Evolutionary conservation across 2,329 filamentous ascomycete species (phyloP).

Genomic region (Botrytis pseudocinerea): DNA sequence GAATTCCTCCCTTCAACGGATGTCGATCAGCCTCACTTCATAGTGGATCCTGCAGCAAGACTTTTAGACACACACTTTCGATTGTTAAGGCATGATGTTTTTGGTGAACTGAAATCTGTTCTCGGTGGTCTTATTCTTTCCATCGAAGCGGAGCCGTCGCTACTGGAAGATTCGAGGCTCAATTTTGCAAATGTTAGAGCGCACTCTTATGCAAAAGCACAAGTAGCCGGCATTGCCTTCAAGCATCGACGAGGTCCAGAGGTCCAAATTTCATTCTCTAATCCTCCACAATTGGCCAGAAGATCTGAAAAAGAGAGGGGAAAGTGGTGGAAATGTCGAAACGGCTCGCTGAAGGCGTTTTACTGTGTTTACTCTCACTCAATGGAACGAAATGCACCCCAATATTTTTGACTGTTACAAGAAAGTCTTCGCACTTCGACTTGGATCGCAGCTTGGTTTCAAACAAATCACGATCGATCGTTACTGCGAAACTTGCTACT

Average conservation of each 20-base stretch:
- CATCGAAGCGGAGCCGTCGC: conserved; percentile 27
- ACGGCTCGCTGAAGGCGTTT: not conserved
- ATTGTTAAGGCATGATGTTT: conserved; percentile 38
- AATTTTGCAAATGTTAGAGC: conserved; percentile 24
- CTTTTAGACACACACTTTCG: conserved; percentile 33
- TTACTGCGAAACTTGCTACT: not conserved
- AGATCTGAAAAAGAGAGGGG: not conserved
- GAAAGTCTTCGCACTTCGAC: not conserved
- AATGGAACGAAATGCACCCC: not conserved
- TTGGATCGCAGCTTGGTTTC: not conserved
- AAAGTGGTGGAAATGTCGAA: not conserved
- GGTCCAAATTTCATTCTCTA: not conserved
- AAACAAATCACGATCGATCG: not conserved
- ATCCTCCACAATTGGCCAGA: not conserved
- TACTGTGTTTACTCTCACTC: not conserved
- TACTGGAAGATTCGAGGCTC: conserved; percentile 29
- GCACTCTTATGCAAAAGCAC: not conserved
- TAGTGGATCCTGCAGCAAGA: not conserved
- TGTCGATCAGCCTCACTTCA: conserved; percentile 17
- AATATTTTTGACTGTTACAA: not conserved
- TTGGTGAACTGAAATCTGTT: conserved; percentile 30
- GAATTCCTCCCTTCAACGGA: conserved; percentile 32
- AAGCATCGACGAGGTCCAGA: not conserved
- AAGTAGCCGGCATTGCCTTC: not conserved
- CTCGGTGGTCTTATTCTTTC: conserved; percentile 28